A percentile compares a stretch with the other conserved stretches of the same genome.
Conservation (phyloP, 2,329 filamentous ascomycete genomes). For the Trichoderma sp. region DNA sequence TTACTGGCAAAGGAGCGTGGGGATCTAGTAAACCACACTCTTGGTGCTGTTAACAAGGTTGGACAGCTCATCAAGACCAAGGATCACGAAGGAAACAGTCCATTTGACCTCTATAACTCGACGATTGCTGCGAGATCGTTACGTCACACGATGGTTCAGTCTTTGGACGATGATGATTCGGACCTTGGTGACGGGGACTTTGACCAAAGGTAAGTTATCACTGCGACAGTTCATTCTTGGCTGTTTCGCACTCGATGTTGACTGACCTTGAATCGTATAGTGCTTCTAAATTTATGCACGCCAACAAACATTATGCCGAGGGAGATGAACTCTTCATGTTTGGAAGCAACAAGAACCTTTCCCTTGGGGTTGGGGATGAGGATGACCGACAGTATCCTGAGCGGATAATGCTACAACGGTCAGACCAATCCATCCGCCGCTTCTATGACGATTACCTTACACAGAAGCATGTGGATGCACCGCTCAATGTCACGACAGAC, state of each 20-base stretch:
- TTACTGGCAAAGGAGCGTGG: slow-evolving; percentile 76
- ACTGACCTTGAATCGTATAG: not conserved
- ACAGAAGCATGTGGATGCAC: slow-evolving; percentile 38
- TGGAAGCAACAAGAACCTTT: slow-evolving; percentile 94
- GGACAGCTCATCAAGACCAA: slow-evolving; percentile 89
- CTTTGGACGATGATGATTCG: slow-evolving; percentile 52
- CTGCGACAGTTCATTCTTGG: not conserved
- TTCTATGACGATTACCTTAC: slow-evolving; percentile 70
- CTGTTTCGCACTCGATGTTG: not conserved
- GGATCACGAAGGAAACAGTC: slow-evolving; percentile 90
- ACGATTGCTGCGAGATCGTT: slow-evolving; percentile 80
- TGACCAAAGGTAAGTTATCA: slow-evolving; percentile 31
- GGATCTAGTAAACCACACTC: slow-evolving; percentile 59
- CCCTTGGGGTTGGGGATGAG: slow-evolving; percentile 89
- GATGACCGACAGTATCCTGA: slow-evolving; percentile 94
- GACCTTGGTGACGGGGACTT: slow-evolving; percentile 50
- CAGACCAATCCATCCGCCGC: slow-evolving; percentile 70
- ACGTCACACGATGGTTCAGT: slow-evolving; percentile 45
- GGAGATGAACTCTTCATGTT: slow-evolving; percentile 92
- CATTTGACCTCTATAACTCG: slow-evolving; percentile 87
- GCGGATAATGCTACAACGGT: slow-evolving; percentile 71
- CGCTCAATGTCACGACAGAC: slow-evolving; percentile 29
- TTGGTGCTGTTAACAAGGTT: slow-evolving; percentile 58
- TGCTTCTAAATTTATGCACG: not conserved
- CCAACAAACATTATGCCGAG: slow-evolving; percentile 22